Conservation (phyloP, 2,329 filamentous ascomycete species). For the Fusarium hostae region DNA sequence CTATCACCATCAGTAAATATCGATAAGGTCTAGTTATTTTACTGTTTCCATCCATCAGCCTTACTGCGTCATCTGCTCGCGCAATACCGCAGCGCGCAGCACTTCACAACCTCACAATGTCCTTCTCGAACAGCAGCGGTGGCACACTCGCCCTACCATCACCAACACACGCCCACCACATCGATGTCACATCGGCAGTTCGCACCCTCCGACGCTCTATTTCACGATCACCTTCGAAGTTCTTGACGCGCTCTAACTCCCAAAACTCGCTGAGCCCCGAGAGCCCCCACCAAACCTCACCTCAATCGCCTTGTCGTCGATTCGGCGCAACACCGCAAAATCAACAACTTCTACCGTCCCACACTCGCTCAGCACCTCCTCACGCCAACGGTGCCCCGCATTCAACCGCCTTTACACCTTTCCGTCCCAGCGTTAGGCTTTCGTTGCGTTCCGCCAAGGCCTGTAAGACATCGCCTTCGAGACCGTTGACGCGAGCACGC, state of each 20-base stretch:
- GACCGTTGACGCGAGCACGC: slow-evolving; percentile 69
- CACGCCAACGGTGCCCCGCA: slow-evolving; percentile 48
- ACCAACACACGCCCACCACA: slow-evolving; percentile 83
- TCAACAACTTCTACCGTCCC: slow-evolving; percentile 47
- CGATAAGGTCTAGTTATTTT: slow-evolving; percentile 15
- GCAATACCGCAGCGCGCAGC: slow-evolving; percentile 38
- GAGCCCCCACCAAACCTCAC: slow-evolving; percentile 58
- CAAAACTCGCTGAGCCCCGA: slow-evolving; percentile 60
- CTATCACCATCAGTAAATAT: slow-evolving; percentile 14
- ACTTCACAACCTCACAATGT: slow-evolving; percentile 59
- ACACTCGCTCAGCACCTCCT: slow-evolving; percentile 52
- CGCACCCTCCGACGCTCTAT: slow-evolving; percentile 86
- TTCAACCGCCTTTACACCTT: slow-evolving; percentile 69
- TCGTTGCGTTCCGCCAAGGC: slow-evolving; percentile 72
- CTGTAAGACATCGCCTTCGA: slow-evolving; percentile 65
- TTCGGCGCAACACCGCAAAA: slow-evolving; percentile 53
- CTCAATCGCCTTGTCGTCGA: slow-evolving; percentile 64
- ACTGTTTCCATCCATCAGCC: slow-evolving; percentile 44
- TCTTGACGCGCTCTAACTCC: slow-evolving; percentile 66
- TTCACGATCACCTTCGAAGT: slow-evolving; percentile 94
- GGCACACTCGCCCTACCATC: slow-evolving; percentile 89
- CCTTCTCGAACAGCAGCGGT: slow-evolving; percentile 70
- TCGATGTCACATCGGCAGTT: slow-evolving; percentile 84
- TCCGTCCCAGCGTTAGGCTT: slow-evolving; percentile 74
- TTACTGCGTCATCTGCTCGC: slow-evolving; percentile 43